Evolutionary conservation across 2,329 filamentous ascomycete species (phyloP), one percentile per base, ranked within the genome.

Genomic region (Trichoderma sp.): DNA sequence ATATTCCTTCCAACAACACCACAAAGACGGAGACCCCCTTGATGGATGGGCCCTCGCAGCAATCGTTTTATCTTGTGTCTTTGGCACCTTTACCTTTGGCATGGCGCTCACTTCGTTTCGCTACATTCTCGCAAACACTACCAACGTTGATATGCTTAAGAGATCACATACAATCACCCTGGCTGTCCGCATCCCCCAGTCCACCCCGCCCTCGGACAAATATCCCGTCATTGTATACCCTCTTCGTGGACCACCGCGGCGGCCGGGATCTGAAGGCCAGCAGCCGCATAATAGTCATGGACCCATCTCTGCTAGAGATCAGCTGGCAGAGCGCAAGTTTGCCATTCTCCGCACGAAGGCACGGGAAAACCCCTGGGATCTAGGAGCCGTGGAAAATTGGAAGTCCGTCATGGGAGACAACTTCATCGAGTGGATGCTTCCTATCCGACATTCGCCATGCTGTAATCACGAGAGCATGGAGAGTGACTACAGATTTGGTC

Each of bases 291-390:
- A 12, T n/a, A 55, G 30, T 23, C 55, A n/a, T 53, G 68, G 66
- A 36, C 34, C 73, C 20, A 62, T 73, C 20, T 76, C 77, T 3
- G 74, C 77, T 6, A 80, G 84, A 36, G 87, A 87, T 74, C 76
- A 79, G 57, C 81, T 84, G 3, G 88, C 89, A 28, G 85, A 83
- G 6, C 88, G 91, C 32, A 92, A 88, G 12, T 98, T 97, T 78
- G 94, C 93, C 13, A 91, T 98, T 53, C 84, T 98, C 2, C 87
- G 88, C 73, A 93, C 92, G 0, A 84, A 89, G 3, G 86, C 88
- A 0, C 91, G 93, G 11, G 91, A 96, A 75, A 97, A 97, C 75
- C 93, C 94, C 0, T 99, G 94, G 90, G 89, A 97, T 76, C 83
- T 96, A 1, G 93, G 92, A 2, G 82, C 82, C 9, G 85, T 87